Evolutionary conservation across 2,329 filamentous ascomycete genomes (phyloP), one percentile per base, ranked within the genome.

Genomic region (Pseudofabraea citricarpa): DNA sequence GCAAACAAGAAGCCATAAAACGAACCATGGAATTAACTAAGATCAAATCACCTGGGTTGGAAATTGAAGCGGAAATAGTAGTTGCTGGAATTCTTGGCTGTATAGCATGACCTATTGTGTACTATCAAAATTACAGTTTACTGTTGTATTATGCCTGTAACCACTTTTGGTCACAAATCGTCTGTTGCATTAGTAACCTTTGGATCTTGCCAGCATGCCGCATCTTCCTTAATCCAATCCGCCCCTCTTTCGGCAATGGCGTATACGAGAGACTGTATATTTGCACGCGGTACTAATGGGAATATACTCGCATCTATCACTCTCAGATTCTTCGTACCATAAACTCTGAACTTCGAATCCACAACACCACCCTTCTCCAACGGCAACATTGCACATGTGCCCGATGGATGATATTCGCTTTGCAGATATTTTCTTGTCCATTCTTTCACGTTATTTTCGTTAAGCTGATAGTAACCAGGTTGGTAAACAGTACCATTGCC

Each of bases 391-490:
- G 48, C 42, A 19, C 43, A 50, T 1, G 44, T 51, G 5, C 45
- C 42, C 19, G 32, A 26, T 8, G 45, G 40, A 40, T 49, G 47
- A 16, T 33, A 47, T 21, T 40, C 24, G 3, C 15, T 38, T 13
- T 31, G 9, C n/a, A 12, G 15, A 23, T 36, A 20, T 16, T 41
- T 32, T 7, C 31, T 40, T n/a, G 38, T 22, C 10, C 37, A 21
- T n/a, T 47, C 37, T 19, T n/a, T 33, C 33, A 16, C 18, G 13
- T 22, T 44, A 24, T 24, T 61, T 56, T 7, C 60, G 44, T 29
- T 64, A 59, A 8, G 63, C 58, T 1, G 64, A 63, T 1, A 66
- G 49, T 6, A 70, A 46, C 39, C 69, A 61, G 7, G 63, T 38
- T 40, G 68, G 64, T 41, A 72, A 62, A 4, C 60, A 56, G 1